Base-by-base conservation (phyloP, 257 asterid species). In the Hygrophila difformis region DNA sequence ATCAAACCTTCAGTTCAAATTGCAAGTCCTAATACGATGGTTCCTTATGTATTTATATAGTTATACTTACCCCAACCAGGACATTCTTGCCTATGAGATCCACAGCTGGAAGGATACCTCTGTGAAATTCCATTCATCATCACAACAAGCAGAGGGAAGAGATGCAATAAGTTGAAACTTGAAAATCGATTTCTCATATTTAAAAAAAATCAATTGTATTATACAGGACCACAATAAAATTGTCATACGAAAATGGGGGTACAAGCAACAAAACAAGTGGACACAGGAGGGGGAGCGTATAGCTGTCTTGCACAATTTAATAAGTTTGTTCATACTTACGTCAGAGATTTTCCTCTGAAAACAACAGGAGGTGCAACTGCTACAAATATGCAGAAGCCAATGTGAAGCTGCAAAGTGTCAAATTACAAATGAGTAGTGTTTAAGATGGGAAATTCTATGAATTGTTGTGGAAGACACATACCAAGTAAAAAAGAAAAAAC, bases 41-140 rank as follows among this genome's bases (percentile, higher is more conserved):
- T 37, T 42, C 12, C 17, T 37, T 43, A 5, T 28, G 28, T 16
- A 16, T 3, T 16, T 43, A 28, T 15, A 46, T n/a, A n/a, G n/a
- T n/a, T n/a, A n/a, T n/a, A 2, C 4, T 74, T 76, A 88, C 98
- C 92, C 98, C 98, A 47, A 89, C 96, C 47, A 89, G 57, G 15
- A 65, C 66, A 13, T 85, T 77, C 31, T 68, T 47, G 71, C 96
- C 73, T 5, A 89, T 55, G 65, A 85, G 91, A 69, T 89, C 96
- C 35, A 89, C 69, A 15, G 98, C 98, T 39, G 98, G 93, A 53
- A 89, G 77, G 68, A 85, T 85, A 67, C 98, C 96, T 58, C 96
- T 89, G 87, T 64, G 59, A 33, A 59, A 42, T 33, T 58, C 38
- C 53, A 49, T 12, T 39, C 37, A 37, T 36, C 51, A 43, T 43